phyloP scores from a whole-genome alignment of 306 rosid genomes.

The Vicia sativa region DNA sequence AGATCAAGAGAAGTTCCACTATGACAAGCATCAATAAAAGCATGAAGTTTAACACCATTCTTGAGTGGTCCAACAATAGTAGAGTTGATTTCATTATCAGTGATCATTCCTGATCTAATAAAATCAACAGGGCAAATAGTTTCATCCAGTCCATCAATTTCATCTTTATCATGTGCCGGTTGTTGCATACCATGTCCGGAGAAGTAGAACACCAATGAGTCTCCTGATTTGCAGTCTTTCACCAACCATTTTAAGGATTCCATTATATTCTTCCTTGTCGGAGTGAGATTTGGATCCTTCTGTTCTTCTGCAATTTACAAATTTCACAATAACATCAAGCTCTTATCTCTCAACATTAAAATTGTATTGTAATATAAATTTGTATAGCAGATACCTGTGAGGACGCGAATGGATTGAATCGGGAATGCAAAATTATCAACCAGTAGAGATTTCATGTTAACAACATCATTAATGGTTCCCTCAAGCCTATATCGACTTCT shows the following conservation, averaged over 20 bases:
- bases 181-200: constrained; percentile 79
- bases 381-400: constrained; percentile 56
- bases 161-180: constrained; percentile 54
- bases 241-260: constrained; percentile 71
- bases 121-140: constrained; percentile 72
- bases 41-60: constrained; percentile 48
- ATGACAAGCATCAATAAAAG: constrained; percentile 77
- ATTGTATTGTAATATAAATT: too few relatives aligned
- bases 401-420: constrained; percentile 47
- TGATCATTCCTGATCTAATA: constrained; percentile 58
- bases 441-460: constrained; percentile 54
- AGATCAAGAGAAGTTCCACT: constrained; percentile 86
- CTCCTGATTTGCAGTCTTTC: constrained; percentile 54
- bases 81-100: constrained; percentile 60
- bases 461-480: constrained; percentile 67
- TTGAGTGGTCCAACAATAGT: constrained; percentile 59
- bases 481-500: constrained; percentile 47
- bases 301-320: constrained; percentile 47
- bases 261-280: constrained; percentile 70
- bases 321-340: constrained; percentile 16
- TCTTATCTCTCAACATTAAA: background rate
- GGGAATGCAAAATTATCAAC: constrained; percentile 41
- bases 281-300: constrained; percentile 31
- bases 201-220: constrained; percentile 72
- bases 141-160: constrained; percentile 68